These are phyloP conservation scores for Citrus cavaleriei DNA, from an alignment of 345 rosid species.

Conservation along the genomic window DNA sequence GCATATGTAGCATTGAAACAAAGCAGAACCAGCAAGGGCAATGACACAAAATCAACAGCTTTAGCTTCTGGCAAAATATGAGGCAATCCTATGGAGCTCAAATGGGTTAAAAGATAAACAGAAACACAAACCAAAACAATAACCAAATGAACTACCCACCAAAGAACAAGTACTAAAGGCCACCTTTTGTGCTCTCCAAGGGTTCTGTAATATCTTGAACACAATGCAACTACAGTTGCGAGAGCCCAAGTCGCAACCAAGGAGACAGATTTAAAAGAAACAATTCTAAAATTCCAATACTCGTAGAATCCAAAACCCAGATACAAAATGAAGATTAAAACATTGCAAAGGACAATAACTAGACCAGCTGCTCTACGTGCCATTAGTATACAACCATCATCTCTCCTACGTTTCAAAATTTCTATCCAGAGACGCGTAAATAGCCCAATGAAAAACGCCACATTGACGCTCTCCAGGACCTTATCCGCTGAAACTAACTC, in stretches of 20 bases:
- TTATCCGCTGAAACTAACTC: conserved; percentile 11
- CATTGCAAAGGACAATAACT: conserved; percentile 22
- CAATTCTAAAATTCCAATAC: conserved; percentile 18
- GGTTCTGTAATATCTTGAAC: conserved; percentile 15
- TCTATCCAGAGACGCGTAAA: conserved; percentile 23
- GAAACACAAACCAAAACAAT: conserved; percentile 23
- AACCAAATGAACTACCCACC: conserved; percentile 48
- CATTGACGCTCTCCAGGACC: conserved; percentile 22
- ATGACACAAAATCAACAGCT: conserved; percentile 35
- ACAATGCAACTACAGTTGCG: conserved; percentile 28
- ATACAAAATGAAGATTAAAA: conserved; percentile 24
- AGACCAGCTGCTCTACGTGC: background rate
- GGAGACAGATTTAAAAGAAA: conserved; percentile 17
- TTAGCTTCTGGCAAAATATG: conserved; percentile 23
- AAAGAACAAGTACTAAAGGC: conserved; percentile 47
- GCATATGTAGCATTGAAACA: conserved; percentile 23
- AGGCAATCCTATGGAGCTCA: conserved; percentile 19
- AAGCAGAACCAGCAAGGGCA: conserved; percentile 36
- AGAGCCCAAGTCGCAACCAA: conserved; percentile 37
- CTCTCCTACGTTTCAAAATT: conserved; percentile 21
- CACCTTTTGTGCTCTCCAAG: conserved; percentile 21
- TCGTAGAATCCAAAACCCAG: conserved; percentile 33
- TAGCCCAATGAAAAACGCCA: conserved; percentile 21
- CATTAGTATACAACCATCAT: background rate
- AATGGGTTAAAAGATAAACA: conserved; percentile 18